Percentiles rank a stretch among this genome's conserved stretches.
Evolutionary conservation across 176 grass and related monocot species (phyloP).

Genomic region (Panicum miliaceum): DNA sequence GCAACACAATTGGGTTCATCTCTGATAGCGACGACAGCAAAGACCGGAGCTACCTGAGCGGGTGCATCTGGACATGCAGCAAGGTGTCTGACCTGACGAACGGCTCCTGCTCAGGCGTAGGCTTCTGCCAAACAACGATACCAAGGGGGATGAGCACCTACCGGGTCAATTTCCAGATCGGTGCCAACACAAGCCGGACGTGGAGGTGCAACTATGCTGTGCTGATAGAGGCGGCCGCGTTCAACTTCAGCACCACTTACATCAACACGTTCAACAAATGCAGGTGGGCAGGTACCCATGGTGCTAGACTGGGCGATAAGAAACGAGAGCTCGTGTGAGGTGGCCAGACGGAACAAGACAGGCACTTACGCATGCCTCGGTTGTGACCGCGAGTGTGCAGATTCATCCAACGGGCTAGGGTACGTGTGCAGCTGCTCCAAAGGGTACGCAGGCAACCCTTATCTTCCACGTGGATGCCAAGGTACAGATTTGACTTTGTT

Average conservation of each 20-base stretch:
- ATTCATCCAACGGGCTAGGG: slow-evolving; percentile 8
- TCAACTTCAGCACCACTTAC: slow-evolving; percentile 19
- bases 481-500: not conserved
- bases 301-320: slow-evolving; percentile 45
- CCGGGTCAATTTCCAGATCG: accelerated
- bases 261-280: slow-evolving; percentile 2
- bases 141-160: slow-evolving; percentile 9
- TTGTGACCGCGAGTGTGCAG: not conserved
- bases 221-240: not conserved
- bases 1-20: slow-evolving; percentile 37
- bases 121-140: slow-evolving; percentile 44
- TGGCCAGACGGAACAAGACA: slow-evolving; percentile 6
- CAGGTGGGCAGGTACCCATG: not conserved
- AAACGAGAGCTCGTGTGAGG: not conserved
- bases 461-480: not conserved
- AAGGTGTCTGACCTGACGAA: not conserved
- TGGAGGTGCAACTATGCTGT: slow-evolving; percentile 12
- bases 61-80: slow-evolving; percentile 42
- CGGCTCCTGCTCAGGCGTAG: slow-evolving; percentile 40
- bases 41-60: not conserved
- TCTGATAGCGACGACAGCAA: no score
- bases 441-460: slow-evolving; percentile 12
- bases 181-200: not conserved
- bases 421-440: not conserved
- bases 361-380: not conserved